These are phyloP conservation scores for Mycosphaerelloides madeirae DNA, from an alignment of 2,329 filamentous ascomycete species.

Conservation along the genomic window DNA sequence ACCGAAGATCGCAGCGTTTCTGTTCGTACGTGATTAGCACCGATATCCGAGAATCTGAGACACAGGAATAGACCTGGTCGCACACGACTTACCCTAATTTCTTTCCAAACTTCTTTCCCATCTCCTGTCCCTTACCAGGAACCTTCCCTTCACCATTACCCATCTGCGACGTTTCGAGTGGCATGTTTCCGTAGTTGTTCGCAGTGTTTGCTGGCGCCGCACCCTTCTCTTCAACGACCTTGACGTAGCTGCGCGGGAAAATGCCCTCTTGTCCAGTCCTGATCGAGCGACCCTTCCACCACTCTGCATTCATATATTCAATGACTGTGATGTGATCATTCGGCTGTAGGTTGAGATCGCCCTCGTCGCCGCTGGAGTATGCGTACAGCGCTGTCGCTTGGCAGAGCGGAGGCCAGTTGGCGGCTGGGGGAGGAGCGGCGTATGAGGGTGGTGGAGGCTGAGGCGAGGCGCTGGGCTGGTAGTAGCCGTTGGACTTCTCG, in stretches of 20 bases:
- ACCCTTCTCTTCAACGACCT: slow-evolving; percentile 61
- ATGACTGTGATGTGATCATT: slow-evolving; percentile 75
- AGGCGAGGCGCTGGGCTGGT: slow-evolving; percentile 35
- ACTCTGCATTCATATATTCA: slow-evolving; percentile 94
- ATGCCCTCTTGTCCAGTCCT: slow-evolving; percentile 83
- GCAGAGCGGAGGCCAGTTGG: slow-evolving; percentile 54
- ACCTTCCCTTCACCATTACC: slow-evolving; percentile 45
- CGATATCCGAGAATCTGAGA: too few species aligned
- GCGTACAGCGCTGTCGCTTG: slow-evolving; percentile 77
- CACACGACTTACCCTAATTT: too few species aligned
- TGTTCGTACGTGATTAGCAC: too few species aligned
- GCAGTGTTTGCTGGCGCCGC: slow-evolving; percentile 48
- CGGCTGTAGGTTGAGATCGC: slow-evolving; percentile 74
- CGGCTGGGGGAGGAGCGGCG: slow-evolving; percentile 43
- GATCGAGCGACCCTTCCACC: slow-evolving; percentile 88
- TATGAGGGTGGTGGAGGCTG: slow-evolving; percentile 56
- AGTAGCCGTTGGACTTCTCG: slow-evolving; percentile 37
- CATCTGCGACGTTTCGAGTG: slow-evolving; percentile 65
- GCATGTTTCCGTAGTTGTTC: slow-evolving; percentile 59
- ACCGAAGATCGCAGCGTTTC: slow-evolving; percentile 81
- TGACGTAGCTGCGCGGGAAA: slow-evolving; percentile 89
- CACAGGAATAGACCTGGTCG: too few species aligned
- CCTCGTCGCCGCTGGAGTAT: slow-evolving; percentile 73
- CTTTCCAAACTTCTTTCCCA: slow-evolving; percentile 52
- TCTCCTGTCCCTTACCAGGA: slow-evolving; percentile 51